Evolutionary conservation across 2,329 filamentous ascomycete species (phyloP).

Genomic region (Septoria petroselini): DNA sequence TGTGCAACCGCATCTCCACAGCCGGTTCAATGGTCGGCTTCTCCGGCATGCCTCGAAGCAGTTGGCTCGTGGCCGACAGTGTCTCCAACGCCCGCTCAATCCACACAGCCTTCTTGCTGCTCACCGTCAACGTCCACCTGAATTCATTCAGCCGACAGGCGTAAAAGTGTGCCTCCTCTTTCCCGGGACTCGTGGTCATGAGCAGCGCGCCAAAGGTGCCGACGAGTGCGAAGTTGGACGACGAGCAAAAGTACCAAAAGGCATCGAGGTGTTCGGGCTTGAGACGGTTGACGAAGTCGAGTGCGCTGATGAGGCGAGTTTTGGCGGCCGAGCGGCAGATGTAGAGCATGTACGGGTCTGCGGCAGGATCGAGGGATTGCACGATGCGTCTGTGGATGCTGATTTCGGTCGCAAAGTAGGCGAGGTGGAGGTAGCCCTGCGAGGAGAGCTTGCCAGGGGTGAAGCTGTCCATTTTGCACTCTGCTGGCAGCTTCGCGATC

Average conservation of each 20-base stretch:
- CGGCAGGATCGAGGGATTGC: conserved; percentile 62
- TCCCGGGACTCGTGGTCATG: conserved; percentile 81
- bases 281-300: conserved; percentile 95
- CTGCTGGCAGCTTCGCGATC: conserved; percentile 66
- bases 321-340: conserved; percentile 94
- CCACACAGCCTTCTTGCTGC: conserved; percentile 64
- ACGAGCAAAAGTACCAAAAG: conserved; percentile 88
- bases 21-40: conserved; percentile 37
- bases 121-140: conserved; percentile 88
- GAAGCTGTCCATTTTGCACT: conserved; percentile 61
- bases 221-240: conserved; percentile 90
- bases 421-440: conserved; percentile 71
- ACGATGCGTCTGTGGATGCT: conserved; percentile 89
- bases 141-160: conserved; percentile 81
- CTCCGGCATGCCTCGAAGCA: conserved; percentile 46
- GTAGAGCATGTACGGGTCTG: conserved; percentile 77
- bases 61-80: conserved; percentile 45
- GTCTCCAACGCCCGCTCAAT: conserved; percentile 47
- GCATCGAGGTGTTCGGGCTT: conserved; percentile 80
- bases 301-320: conserved; percentile 87
- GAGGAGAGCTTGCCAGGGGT: conserved; percentile 45
- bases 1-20: not conserved
- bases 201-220: conserved; percentile 89
- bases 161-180: conserved; percentile 92
- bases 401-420: conserved; percentile 92